phyloP scores from a whole-genome alignment of 352 stramenopile genomes.

The Globisporangium nagaii region DNA sequence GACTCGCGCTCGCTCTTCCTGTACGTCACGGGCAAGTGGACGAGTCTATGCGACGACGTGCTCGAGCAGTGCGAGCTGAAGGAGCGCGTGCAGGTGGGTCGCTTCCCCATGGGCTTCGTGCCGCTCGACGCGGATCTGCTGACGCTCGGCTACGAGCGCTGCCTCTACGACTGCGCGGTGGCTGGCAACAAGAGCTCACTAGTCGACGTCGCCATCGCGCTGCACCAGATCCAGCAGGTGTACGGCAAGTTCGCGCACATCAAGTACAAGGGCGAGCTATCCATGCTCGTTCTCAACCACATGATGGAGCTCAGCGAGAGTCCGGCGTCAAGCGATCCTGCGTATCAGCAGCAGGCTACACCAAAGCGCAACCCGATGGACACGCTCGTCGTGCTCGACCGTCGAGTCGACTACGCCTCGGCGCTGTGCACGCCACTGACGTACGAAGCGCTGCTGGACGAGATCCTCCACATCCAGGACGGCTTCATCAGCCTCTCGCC shows the following conservation, averaged over 20 bases:
- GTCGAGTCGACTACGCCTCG: constrained; percentile 61
- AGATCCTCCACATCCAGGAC: constrained; percentile 57
- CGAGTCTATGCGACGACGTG: constrained; percentile 38
- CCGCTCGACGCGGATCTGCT: constrained; percentile 54
- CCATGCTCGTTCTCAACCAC: constrained; percentile 60
- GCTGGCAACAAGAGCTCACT: constrained; percentile 41
- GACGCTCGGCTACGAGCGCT: constrained; percentile 47
- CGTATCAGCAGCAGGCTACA: neutral
- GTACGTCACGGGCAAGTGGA: constrained; percentile 46
- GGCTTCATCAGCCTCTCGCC: constrained; percentile 39
- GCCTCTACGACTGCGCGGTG: constrained; percentile 47
- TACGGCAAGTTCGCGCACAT: constrained; percentile 60
- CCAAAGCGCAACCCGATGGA: constrained; percentile 24
- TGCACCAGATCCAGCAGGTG: constrained; percentile 47
- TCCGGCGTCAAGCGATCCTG: neutral
- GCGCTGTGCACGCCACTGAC: constrained; percentile 64
- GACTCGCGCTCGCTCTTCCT: constrained; percentile 19
- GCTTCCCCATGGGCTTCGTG: constrained; percentile 48
- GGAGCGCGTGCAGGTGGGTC: constrained; percentile 33
- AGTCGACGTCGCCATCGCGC: constrained; percentile 36
- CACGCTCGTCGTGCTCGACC: constrained; percentile 70
- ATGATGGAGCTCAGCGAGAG: constrained; percentile 48
- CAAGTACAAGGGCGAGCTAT: constrained; percentile 76
- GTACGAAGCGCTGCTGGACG: constrained; percentile 63
- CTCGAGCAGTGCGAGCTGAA: constrained; percentile 26